A percentile compares a stretch with the other conserved stretches of the same genome.
Evolutionary conservation across 306 rosid genomes (phyloP).

Genomic region (Medicago lupulina): DNA sequence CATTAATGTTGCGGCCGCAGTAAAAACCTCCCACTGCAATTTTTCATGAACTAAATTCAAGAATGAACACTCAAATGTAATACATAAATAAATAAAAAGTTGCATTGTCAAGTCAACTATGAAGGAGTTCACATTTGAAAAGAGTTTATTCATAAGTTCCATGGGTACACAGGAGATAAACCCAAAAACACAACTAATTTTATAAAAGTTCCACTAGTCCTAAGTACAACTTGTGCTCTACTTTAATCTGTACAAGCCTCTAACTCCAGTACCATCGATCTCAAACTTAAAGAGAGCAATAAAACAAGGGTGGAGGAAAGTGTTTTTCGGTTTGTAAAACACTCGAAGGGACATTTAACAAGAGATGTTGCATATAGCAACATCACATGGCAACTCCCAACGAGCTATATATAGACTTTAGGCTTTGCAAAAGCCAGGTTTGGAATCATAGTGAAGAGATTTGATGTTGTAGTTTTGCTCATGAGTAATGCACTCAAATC

Average conservation of each 20-base stretch:
- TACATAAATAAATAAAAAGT: background rate
- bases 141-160: constrained; percentile 52
- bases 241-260: constrained; percentile 69
- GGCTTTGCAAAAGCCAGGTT: constrained; percentile 44
- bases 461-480: constrained; percentile 42
- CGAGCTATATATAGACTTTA: constrained; percentile 10
- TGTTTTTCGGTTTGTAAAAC: constrained; percentile 38
- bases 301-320: constrained; percentile 26
- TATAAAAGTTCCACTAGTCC: constrained; percentile 45
- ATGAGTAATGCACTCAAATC: constrained; percentile 38
- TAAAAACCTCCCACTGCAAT: background rate
- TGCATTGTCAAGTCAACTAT: constrained; percentile 18
- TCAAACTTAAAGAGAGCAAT: constrained; percentile 13
- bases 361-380: constrained; percentile 39
- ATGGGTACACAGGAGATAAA: constrained; percentile 39
- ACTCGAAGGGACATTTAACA: constrained; percentile 25
- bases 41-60: background rate
- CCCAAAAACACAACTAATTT: constrained; percentile 48
- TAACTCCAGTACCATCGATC: constrained; percentile 50
- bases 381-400: constrained; percentile 34
- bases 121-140: constrained; percentile 34
- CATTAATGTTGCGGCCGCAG: background rate
- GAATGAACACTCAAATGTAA: background rate
- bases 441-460: constrained; percentile 38
- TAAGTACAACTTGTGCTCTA: constrained; percentile 53